phyloP scores from a whole-genome alignment of 306 rosid genomes.

The Ormosia semicastrata region DNA sequence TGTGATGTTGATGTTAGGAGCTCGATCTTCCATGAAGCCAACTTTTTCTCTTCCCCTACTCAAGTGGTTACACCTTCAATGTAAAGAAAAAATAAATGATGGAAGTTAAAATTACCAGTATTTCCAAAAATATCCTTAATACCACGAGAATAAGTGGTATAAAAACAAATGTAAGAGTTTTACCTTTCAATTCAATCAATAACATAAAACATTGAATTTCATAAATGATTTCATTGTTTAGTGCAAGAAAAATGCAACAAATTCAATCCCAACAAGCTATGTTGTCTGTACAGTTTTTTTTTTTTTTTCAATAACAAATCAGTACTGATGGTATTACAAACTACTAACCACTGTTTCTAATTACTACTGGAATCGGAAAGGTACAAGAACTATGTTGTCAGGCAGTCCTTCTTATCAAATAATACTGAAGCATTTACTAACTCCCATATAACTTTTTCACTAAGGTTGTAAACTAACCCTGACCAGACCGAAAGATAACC shows the following conservation, averaged over 20 bases:
- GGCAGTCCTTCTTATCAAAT: not conserved
- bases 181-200: not conserved
- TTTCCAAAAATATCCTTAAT: not conserved
- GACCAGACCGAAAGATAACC: not conserved
- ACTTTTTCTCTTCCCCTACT: constrained; percentile 5
- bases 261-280: not conserved
- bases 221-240: not conserved
- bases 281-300: not conserved
- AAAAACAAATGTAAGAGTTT: not conserved
- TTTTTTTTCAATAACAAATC: not conserved
- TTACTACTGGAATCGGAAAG: not conserved
- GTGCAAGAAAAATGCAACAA: not conserved
- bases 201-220: not conserved
- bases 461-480: not conserved
- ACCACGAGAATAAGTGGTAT: not conserved
- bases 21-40: constrained; percentile 4
- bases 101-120: not conserved
- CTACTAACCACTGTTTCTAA: not conserved
- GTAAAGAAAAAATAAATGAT: not conserved
- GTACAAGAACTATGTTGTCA: not conserved
- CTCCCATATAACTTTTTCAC: not conserved
- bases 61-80: constrained; percentile 7
- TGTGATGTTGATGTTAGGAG: not conserved
- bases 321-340: not conserved
- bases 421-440: not conserved